A percentile compares a stretch with the other conserved stretches of the same genome.
phyloP scores from a whole-genome alignment of 805 yeast genomes.

The Nakazawaea peltata region DNA sequence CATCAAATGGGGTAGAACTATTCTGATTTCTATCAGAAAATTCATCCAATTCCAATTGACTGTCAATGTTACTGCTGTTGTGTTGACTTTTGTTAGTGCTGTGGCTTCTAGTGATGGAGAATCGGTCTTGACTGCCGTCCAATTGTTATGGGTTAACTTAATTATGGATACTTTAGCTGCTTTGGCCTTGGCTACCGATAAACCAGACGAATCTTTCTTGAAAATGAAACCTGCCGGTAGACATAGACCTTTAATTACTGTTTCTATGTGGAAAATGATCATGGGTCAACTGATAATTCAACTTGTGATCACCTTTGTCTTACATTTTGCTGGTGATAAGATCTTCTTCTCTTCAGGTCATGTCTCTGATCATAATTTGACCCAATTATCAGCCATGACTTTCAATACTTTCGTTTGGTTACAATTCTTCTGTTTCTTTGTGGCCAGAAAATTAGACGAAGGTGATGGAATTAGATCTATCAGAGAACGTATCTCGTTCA shows the following conservation, averaged over 20 bases:
- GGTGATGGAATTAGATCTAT: conserved; percentile 59
- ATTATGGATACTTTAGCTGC: conserved; percentile 99
- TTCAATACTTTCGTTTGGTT: conserved; percentile 97
- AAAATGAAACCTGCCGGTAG: conserved; percentile 82
- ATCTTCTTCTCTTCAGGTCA: conserved; percentile 40
- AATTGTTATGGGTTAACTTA: conserved; percentile 92
- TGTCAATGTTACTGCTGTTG: conserved; percentile 94
- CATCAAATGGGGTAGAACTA: conserved; percentile 98
- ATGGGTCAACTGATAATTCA: conserved; percentile 79
- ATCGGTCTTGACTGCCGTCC: conserved; percentile 95
- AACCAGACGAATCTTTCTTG: conserved; percentile 78
- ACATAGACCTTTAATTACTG: conserved; percentile 67
- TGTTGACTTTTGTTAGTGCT: conserved; percentile 88
- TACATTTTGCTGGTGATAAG: conserved; percentile 70
- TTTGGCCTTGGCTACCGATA: conserved; percentile 93
- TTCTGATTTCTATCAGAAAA: conserved; percentile 87
- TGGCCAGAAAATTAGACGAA: conserved; percentile 85
- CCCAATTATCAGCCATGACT: conserved; percentile 73
- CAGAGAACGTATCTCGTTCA: conserved; percentile 48
- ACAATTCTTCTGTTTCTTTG: conserved; percentile 90
- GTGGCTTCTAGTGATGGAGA: conserved; percentile 72
- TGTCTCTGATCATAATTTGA: conserved; percentile 35
- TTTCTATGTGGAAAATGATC: conserved; percentile 98
- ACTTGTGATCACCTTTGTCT: conserved; percentile 65
- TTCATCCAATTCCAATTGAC: conserved; percentile 95